Evolutionary conservation across 2,329 filamentous ascomycete genomes (phyloP), one percentile per base, ranked within the genome.

Genomic region (Fusarium sulawesiense): DNA sequence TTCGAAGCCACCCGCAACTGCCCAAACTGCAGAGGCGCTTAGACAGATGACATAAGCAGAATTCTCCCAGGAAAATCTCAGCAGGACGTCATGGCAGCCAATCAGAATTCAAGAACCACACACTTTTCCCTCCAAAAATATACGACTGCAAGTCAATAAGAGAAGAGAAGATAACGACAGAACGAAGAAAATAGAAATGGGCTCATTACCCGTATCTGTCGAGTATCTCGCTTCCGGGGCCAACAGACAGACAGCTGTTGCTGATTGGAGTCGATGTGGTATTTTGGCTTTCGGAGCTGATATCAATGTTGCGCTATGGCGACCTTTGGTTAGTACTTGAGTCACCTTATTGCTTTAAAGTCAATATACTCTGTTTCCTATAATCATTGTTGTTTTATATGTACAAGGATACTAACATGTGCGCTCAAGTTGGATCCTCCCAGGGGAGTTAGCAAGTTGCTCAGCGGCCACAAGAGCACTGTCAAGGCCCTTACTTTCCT

Each of bases 241-340:
- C 48, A 99, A 98, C 80, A 88, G 95, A 74, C 93, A 98, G 76
- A 92, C 95, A 20, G 90, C 91, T 18, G 92, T 93, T 29, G 94
- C 95, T 29, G 95, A 98, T 82, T 99, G 96, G 96, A 89, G 92
- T 77, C 77, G 81, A 21, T 82, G 86, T 68, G 92, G 92, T 12
- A 78, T 94, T 46, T 84, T 99, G 56, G 96, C 94, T 30, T 99
- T 93, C 82, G 96, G 96, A 32, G 91, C 94, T 11, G 93, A 97
- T 80, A 90, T 91, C 73, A 96, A 96, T 81, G 87, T 99, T 73
- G 95, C 94, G 45, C 78, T 98, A 42, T 99, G 96, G 96, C 85
- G 89, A 77, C 94, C 94, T 59, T 80, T 86, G 78, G 93, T 94
- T 85, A 80, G 89, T 82, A 63, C 50, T 16, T 47, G 60, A 70